Evolutionary conservation across 768 basidiomycete species (phyloP).

Genomic region (Leccinum longicurvipes): DNA sequence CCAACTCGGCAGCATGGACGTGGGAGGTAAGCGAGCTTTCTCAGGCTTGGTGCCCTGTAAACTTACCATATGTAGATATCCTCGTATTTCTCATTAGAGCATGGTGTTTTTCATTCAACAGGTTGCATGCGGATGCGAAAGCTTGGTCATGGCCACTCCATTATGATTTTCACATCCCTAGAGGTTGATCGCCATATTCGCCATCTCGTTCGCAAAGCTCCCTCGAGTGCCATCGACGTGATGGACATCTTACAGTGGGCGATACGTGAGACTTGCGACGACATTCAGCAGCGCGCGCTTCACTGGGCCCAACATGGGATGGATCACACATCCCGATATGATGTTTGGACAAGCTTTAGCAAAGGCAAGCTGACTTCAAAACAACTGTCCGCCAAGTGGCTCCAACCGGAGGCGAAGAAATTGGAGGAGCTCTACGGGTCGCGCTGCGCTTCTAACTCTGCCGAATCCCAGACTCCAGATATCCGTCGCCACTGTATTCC

Average conservation of each 20-base stretch:
- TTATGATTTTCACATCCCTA: constrained; percentile 45
- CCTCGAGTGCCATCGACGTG: constrained; percentile 3
- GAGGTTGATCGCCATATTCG: constrained; percentile 41
- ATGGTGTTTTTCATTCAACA: constrained; percentile 9
- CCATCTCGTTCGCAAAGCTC: constrained; percentile 11
- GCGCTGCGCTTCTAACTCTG: neutral
- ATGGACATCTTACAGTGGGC: constrained; percentile 42
- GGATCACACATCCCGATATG: constrained; percentile 17
- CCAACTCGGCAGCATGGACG: constrained; percentile 9
- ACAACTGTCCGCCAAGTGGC: constrained; percentile 30
- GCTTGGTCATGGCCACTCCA: constrained; percentile 44
- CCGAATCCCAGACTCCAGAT: neutral
- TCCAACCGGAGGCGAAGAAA: constrained; percentile 37
- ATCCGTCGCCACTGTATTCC: constrained; percentile 2
- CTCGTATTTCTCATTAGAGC: constrained; percentile 37
- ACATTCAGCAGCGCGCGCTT: constrained; percentile 38
- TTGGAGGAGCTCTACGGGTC: constrained; percentile 36
- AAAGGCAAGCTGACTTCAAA: neutral
- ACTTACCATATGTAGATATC: constrained; percentile 29
- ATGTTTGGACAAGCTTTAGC: constrained; percentile 15
- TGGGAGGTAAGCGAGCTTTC: constrained; percentile 2
- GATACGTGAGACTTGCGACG: constrained; percentile 41
- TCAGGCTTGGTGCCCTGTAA: neutral
- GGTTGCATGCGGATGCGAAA: constrained; percentile 55
- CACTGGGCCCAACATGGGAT: constrained; percentile 42